Evolutionary conservation across 768 basidiomycete genomes (phyloP), one percentile per base, ranked within the genome.

Genomic region (Leccinum subgranulosum): DNA sequence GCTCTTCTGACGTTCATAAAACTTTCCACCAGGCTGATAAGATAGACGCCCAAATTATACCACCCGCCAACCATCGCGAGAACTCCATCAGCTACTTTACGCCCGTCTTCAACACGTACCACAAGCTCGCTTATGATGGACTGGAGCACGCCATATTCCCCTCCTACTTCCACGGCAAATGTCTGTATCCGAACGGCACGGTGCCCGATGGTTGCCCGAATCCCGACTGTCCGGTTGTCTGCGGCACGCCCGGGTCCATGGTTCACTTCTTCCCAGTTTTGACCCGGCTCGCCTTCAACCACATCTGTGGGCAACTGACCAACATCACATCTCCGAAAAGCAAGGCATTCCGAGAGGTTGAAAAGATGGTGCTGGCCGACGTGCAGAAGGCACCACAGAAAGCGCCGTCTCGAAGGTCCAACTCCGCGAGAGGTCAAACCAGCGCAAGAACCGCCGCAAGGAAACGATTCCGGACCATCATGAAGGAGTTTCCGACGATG

Each of bases 241-340:
- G 89, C 60, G 88, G 90, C 65, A 91, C 89, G 6, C 87, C 90
- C n/a, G 88, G 89, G 10, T 90, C 88, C 3, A 71, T 92, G 62
- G 80, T 87, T 10, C 87, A 90, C 72, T 87, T 83, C 73, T 90
- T 78, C 71, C 51, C 74, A 8, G 75, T 63, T 28, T 75, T 90
- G 19, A 65, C 72, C 33, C 70, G 64, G 50, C 81, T 86, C 67
- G 82, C 77, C 12, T 84, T 75, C 70, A 73, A 81, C 51, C 57
- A 76, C 49, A 80, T 79, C 21, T 63, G 56, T 33, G 55, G 63
- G 19, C 56, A 76, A 36, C 63, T 85, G 29, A 55, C 68, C 39
- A 63, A 67, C 4, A 57, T 80, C 52, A 64, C 74, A 0, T 66
- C 67, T 2, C 76, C 80, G 8, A 68, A 72, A 19, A 80, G 75